Evolutionary conservation across 768 basidiomycete genomes (phyloP).

Genomic region (Myochromella boudieri): DNA sequence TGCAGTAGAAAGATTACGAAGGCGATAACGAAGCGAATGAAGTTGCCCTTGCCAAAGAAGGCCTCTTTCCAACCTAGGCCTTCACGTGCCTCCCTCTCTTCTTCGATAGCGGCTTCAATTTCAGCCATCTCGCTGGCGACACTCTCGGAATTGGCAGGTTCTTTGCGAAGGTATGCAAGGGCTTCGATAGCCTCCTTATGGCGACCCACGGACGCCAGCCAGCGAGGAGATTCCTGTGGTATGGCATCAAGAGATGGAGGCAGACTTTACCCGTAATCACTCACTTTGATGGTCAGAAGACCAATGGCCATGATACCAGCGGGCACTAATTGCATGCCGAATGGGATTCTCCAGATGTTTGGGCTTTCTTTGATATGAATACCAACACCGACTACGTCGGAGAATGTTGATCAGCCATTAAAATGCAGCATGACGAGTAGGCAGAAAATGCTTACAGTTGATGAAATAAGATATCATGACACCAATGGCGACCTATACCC

Average conservation of each 20-base stretch:
- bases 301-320: conserved; percentile 72
- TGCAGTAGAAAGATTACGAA: conserved; percentile 79
- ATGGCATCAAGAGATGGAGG: conserved; percentile 2
- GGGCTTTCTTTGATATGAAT: conserved; percentile 47
- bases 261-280: background rate
- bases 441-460: conserved; percentile 60
- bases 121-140: conserved; percentile 69
- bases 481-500: conserved; percentile 61
- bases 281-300: conserved; percentile 62
- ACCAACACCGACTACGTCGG: conserved; percentile 53
- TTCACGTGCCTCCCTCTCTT: conserved; percentile 65
- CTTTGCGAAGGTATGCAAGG: conserved; percentile 66
- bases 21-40: conserved; percentile 80
- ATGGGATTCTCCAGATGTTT: conserved; percentile 69
- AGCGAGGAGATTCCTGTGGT: conserved; percentile 72
- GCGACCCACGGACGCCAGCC: conserved; percentile 66
- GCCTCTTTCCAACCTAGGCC: conserved; percentile 71
- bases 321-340: conserved; percentile 80
- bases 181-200: conserved; percentile 52
- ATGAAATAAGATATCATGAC: conserved; percentile 87
- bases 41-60: conserved; percentile 81
- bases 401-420: background rate
- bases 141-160: conserved; percentile 36
- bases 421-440: background rate
- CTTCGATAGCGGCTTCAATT: conserved; percentile 76